Base-by-base conservation (phyloP, 2,329 filamentous ascomycete species). In the Epichloe brachyelytri region DNA sequence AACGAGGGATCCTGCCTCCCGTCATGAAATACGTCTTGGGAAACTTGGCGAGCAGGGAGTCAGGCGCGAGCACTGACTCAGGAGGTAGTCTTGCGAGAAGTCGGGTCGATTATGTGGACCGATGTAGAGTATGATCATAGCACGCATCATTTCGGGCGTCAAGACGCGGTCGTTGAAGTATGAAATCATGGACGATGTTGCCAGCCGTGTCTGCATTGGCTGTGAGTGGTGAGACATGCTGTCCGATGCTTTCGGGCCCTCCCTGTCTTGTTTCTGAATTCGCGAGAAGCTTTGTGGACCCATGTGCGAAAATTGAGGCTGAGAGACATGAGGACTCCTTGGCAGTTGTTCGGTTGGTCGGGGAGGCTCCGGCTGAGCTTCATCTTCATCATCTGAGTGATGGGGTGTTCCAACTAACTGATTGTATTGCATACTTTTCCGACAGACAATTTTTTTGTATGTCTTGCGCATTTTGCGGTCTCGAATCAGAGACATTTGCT, bases 41-140 rank as follows among this genome's bases (percentile, higher is more conserved):
- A 58, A 98, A 97, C n/a, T 79, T 77, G 14, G 84, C 80, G 0
- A 98, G 77, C 0, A 97, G 73, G 0, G 79, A 74, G 57, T 96
- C 91, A 0, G 93, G 93, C 0, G 93, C 90, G 0, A 96, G 78
- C 1, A 96, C 82, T 0, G 93, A 0, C 87, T 95, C 2, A 98
- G 79, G 0, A 95, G 78, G 64, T 89, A 96, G 66, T 98, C 91
- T 6, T 86, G 88, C 30, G 81, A 81, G 65, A 98, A 97, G 63
- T 97, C 89, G 0, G 93, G 93, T 1, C 90, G 84, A 65, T 93
- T 88, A 63, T 96, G 86, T 0, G 90, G 89, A 0, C 93, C 93
- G 51, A 98, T 86, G 65, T 98, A 98, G 4, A 98, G 75, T 57
- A 98, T 95, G 57, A 98, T 95, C 90, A 98, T 97, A 56, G 90